phyloP scores from a whole-genome alignment of 2,329 filamentous ascomycete species.

The Aphanoascus verrucosus region DNA sequence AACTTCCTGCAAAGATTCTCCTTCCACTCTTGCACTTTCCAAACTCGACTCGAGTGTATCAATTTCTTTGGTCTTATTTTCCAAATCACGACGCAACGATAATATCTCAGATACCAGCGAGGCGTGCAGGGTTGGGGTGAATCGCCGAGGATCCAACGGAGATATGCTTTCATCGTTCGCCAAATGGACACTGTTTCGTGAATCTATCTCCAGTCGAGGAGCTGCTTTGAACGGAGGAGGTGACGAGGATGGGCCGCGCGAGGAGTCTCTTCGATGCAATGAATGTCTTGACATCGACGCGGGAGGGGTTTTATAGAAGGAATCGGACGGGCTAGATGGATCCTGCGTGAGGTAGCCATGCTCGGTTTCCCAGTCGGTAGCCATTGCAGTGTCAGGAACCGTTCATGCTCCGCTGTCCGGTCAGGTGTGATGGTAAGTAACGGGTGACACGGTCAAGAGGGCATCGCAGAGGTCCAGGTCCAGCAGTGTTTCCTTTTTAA shows the following conservation, averaged over 20 bases:
- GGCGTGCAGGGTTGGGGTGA: slow-evolving; percentile 89
- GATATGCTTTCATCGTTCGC: slow-evolving; percentile 55
- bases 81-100: slow-evolving; percentile 72
- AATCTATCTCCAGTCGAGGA: slow-evolving; percentile 29
- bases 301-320: slow-evolving; percentile 57
- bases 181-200: slow-evolving; percentile 27
- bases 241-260: slow-evolving; percentile 54
- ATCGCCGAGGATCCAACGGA: slow-evolving; percentile 76
- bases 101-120: slow-evolving; percentile 92
- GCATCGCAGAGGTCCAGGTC: background rate
- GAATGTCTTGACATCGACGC: slow-evolving; percentile 47
- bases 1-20: slow-evolving; percentile 56
- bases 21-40: slow-evolving; percentile 60
- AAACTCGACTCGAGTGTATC: slow-evolving; percentile 70
- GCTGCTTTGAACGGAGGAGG: slow-evolving; percentile 46
- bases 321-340: slow-evolving; percentile 60
- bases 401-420: background rate
- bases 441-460: background rate
- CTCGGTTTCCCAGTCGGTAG: slow-evolving; percentile 38
- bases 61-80: slow-evolving; percentile 78
- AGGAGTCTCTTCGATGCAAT: slow-evolving; percentile 55
- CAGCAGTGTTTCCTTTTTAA: background rate
- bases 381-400: slow-evolving; percentile 18
- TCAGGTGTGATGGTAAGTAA: background rate
- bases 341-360: slow-evolving; percentile 46